Conservation (phyloP, 2,329 filamentous ascomycete genomes). For the Ascochyta fabae region DNA sequence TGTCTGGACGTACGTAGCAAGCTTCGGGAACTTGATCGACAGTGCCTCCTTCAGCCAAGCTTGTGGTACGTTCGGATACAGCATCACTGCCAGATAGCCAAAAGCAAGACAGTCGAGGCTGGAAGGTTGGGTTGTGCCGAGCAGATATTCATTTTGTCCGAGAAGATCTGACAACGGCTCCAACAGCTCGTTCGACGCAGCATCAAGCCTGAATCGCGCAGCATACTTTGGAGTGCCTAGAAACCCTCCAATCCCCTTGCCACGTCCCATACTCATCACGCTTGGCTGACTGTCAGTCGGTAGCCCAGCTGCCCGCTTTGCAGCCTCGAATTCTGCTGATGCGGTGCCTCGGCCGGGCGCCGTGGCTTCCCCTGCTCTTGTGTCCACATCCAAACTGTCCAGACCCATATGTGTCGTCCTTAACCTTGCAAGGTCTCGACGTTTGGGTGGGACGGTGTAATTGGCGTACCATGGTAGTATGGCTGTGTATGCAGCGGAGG, state of each 20-base stretch:
- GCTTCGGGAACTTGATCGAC: constrained; percentile 53
- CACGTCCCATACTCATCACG: constrained; percentile 59
- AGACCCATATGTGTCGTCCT: constrained; percentile 65
- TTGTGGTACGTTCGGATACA: constrained; percentile 66
- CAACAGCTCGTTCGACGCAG: constrained; percentile 72
- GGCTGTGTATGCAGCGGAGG: constrained; percentile 78
- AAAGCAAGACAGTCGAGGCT: constrained; percentile 80
- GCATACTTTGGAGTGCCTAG: constrained; percentile 72
- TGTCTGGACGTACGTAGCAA: constrained; percentile 49
- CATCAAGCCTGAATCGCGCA: constrained; percentile 77
- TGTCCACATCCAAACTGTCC: constrained; percentile 54
- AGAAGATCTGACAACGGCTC: constrained; percentile 71
- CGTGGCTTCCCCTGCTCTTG: constrained; percentile 45
- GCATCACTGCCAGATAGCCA: constrained; percentile 79
- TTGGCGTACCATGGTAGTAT: constrained; percentile 87
- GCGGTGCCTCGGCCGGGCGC: constrained; percentile 40
- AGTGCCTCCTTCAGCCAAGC: constrained; percentile 68
- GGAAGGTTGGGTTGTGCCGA: constrained; percentile 60
- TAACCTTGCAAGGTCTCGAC: constrained; percentile 72
- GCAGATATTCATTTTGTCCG: constrained; percentile 62
- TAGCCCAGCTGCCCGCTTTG: constrained; percentile 46
- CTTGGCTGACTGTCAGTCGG: constrained; percentile 43
- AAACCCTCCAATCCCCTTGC: constrained; percentile 65
- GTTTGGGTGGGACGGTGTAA: constrained; percentile 79
- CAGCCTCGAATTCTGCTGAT: constrained; percentile 46